Evolutionary conservation across 495 filamentous ascomycete species (phyloP).

Genomic region (Penicillium bovifimosum): DNA sequence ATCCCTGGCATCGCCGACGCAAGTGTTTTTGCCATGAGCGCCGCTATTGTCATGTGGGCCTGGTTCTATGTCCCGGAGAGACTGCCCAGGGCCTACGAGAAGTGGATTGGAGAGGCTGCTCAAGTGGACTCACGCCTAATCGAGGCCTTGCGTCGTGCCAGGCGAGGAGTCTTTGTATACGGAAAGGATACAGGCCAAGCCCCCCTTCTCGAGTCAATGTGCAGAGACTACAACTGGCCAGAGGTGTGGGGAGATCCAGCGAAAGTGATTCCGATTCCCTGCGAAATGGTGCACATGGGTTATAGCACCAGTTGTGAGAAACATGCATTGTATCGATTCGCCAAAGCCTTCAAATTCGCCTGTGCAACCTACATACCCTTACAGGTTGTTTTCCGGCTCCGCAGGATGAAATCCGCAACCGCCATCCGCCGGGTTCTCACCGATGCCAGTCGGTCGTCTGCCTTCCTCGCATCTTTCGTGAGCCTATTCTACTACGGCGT

Average conservation of each 20-base stretch:
- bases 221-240: constrained; percentile 65
- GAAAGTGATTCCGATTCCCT: constrained; percentile 70
- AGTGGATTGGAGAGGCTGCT: constrained; percentile 78
- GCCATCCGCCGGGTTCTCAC: constrained; percentile 44
- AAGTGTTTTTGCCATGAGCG: constrained; percentile 68
- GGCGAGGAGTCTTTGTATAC: constrained; percentile 61
- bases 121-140: constrained; percentile 75
- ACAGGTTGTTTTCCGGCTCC: constrained; percentile 60
- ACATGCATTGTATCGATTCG: constrained; percentile 68
- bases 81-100: constrained; percentile 70
- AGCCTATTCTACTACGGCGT: constrained; percentile 83
- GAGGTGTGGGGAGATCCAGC: constrained; percentile 71
- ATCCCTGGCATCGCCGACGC: constrained; percentile 57
- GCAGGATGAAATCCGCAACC: constrained; percentile 42
- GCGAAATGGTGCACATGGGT: constrained; percentile 84
- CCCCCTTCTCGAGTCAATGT: constrained; percentile 67
- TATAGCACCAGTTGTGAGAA: constrained; percentile 70
- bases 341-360: constrained; percentile 65
- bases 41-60: constrained; percentile 83
- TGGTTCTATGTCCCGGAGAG: constrained; percentile 74
- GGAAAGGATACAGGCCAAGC: constrained; percentile 74
- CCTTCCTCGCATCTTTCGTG: constrained; percentile 80
- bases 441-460: constrained; percentile 66
- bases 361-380: constrained; percentile 78
- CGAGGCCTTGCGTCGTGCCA: constrained; percentile 63